Base-by-base conservation (phyloP, 179 eudicot species). In the Beta corolliflora region DNA sequence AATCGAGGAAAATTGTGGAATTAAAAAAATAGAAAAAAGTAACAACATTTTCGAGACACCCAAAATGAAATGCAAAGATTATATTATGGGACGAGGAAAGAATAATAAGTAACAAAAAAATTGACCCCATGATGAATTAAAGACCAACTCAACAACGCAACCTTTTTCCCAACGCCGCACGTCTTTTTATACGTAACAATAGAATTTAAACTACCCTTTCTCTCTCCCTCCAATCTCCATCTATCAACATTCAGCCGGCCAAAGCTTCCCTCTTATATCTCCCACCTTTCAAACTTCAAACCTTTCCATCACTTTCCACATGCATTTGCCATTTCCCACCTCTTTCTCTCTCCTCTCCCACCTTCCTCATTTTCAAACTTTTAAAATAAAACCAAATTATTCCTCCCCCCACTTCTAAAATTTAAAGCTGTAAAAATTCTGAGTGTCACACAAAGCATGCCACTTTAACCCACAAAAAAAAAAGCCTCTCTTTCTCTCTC, bases 371-470 rank as follows among this genome's bases (percentile, higher is more conserved):
- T 2, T 21, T 23, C 36, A 5, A 66, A 66, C 45, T 10, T 5
- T 12, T 3, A 65, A 25, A 29, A 7, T 18, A 67, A 69, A n/a
- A 5, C 16, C 1, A 31, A 56, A 7, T 15, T 29, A 67, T 0
- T 48, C 46, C 71, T 11, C 9, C 7, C n/a, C 59, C 59, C 14
- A 11, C 29, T 54, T 15, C 11, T 9, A 7, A 63, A 41, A 69
- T 19, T 29, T 50, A 36, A 73, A 48, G 72, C 31, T 61, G 77
- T 64, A 73, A 80, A 71, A 74, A 79, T 50, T 66, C 36, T n/a
- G 4, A 77, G 23, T 2, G 68, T 70, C 66, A 54, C 80, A 69
- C 63, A 19, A 70, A 75, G 77, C 82, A 83, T 23, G 73, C 77
- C 55, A 60, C 78, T 77, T 69, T 63, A 63, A 2, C 46, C 25